Conservation (phyloP, 805 yeast genomes). For the Yarrowia yakushimensis region DNA sequence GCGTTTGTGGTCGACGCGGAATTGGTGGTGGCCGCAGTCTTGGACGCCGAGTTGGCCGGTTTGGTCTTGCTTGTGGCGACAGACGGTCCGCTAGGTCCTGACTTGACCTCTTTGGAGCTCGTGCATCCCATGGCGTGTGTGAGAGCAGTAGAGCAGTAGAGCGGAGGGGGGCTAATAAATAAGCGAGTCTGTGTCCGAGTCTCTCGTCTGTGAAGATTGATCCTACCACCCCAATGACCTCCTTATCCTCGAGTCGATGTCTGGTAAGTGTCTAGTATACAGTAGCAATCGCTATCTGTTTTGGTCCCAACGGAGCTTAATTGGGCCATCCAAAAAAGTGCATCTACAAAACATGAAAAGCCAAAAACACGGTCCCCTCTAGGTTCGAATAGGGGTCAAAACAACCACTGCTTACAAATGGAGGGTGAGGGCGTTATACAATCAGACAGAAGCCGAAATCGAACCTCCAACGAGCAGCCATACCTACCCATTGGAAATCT, state of each 20-base stretch:
- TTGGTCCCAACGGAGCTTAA: conserved; percentile 20
- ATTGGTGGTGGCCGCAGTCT: background rate
- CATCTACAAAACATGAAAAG: background rate
- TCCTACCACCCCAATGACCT: conserved; percentile 17
- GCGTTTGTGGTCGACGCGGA: background rate
- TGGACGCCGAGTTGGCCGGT: background rate
- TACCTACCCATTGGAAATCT: background rate
- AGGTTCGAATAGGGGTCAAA: background rate
- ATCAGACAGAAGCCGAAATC: too few relatives aligned
- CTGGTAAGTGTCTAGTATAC: background rate
- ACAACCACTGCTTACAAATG: background rate
- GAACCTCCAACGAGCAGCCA: too few relatives aligned
- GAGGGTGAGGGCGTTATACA: too few relatives aligned
- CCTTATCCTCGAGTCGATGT: conserved; percentile 11
- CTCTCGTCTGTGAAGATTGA: background rate
- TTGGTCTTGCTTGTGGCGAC: background rate
- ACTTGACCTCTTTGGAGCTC: conserved; percentile 13
- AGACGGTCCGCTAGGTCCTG: background rate
- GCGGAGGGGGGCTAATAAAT: background rate
- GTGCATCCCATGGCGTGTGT: conserved; percentile 19
- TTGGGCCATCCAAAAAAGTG: background rate
- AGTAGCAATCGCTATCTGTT: conserved; percentile 13
- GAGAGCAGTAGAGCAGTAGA: too few relatives aligned
- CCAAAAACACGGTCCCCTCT: background rate
- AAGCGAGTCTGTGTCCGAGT: background rate